Evolutionary conservation across 495 filamentous ascomycete genomes (phyloP), one percentile per base, ranked within the genome.

Genomic region (Neohortaea acidophila): DNA sequence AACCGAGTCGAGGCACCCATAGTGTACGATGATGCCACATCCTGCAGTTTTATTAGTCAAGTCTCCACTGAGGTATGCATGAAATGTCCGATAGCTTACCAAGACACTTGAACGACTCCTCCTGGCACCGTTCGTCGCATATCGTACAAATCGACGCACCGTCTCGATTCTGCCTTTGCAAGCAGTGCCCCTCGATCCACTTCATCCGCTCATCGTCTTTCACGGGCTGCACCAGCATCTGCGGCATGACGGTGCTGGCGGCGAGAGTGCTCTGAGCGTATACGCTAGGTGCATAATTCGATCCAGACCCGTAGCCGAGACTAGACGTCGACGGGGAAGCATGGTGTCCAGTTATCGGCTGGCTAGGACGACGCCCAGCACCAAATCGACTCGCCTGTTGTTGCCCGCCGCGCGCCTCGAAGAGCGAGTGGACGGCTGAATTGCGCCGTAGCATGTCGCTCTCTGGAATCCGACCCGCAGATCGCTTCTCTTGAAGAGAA

Each of bases 241-340:
- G 83, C 10, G 89, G 87, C 73, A 97, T 93, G 51, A 97, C 77
- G 0, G 89, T 97, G 11, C 84, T 93, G n/a, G 89, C 89, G 21
- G 89, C 89, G n/a, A 96, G 68, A 8, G 89, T 97, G 12, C 86
- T 94, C 51, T 87, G 83, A 2, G 89, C 89, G 59, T 94, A 97
- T 2, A 86, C 83, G 2, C 87, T 94, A 1, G 89, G 87, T 2
- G 89, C 86, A 61, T 97, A 97, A 2, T 75, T 78, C 11, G 76
- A 87, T 1, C 75, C 72, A 33, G 78, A 69, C 4, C 26, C 82
- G 15, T 75, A 75, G 39, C 75, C 78, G 40, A 92, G 62, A 4
- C 83, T 83, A 8, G 82, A 89, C 19, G 86, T 84, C 9, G 89
- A 92, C 21, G 79, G 58, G 48, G 79, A 89, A 8, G 82, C 71